phyloP scores from a whole-genome alignment of 2,329 filamentous ascomycete species.

The Monosporascus cannonballus region DNA sequence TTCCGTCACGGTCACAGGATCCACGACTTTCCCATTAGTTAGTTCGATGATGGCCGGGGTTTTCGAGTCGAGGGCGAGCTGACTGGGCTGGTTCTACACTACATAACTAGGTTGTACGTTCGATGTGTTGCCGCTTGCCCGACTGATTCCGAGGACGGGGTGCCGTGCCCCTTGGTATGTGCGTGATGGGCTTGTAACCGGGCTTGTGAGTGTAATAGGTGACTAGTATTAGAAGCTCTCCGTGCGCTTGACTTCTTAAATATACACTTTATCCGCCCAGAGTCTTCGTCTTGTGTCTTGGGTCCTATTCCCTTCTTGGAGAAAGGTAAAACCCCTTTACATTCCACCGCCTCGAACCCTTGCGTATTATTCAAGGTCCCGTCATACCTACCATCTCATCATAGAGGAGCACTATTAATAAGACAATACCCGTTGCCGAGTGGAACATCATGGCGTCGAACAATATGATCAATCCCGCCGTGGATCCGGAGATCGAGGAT shows the following conservation, averaged over 20 bases:
- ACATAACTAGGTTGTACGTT: background rate
- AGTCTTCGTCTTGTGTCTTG: background rate
- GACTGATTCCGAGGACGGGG: background rate
- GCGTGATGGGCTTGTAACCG: background rate
- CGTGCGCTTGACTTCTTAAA: background rate
- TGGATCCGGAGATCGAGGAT: slow-evolving; percentile 53
- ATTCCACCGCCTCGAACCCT: background rate
- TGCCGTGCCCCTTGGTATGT: background rate
- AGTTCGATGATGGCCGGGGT: background rate
- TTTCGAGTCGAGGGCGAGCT: no score
- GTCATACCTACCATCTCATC: background rate
- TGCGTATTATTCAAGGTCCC: background rate
- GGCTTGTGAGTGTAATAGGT: background rate
- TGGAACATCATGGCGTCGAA: slow-evolving; percentile 48
- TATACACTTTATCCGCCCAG: background rate
- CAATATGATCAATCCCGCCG: slow-evolving; percentile 54
- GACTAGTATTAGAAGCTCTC: background rate
- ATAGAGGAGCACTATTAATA: slow-evolving; percentile 1
- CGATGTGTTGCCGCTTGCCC: background rate
- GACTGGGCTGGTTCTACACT: no score
- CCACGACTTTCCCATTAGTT: background rate
- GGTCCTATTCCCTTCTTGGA: background rate
- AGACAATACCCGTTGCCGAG: slow-evolving; percentile 7
- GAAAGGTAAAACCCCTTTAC: background rate
- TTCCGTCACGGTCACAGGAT: no score